Evolutionary conservation across 2,329 filamentous ascomycete genomes (phyloP).

Genomic region (Venturia asperata): DNA sequence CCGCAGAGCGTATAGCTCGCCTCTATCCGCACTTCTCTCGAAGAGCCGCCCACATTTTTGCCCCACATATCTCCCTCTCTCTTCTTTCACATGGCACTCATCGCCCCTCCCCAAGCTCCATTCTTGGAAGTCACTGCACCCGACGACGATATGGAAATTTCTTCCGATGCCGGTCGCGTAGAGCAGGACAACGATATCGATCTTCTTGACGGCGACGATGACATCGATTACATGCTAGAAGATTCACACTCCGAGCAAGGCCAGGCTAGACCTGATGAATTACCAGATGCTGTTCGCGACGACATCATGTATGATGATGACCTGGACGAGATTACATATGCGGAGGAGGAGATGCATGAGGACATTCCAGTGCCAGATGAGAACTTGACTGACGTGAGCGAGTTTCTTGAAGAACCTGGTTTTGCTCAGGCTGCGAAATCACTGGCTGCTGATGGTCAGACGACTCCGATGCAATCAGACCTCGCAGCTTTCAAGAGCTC

Average conservation of each 20-base stretch:
- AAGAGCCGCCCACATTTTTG: background rate
- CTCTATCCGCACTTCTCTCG: background rate
- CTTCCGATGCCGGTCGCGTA: slow-evolving; percentile 39
- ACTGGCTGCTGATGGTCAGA: background rate
- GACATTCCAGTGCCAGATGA: slow-evolving; percentile 8
- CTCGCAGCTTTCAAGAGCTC: background rate
- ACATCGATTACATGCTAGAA: slow-evolving; percentile 52
- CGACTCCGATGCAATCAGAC: background rate
- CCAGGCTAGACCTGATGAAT: slow-evolving; percentile 12
- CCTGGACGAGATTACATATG: slow-evolving; percentile 23
- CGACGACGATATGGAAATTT: slow-evolving; percentile 51
- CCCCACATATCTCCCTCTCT: slow-evolving; percentile 20
- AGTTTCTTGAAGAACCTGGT: background rate
- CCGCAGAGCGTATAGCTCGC: background rate
- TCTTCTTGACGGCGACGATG: slow-evolving; percentile 31
- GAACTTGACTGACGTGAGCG: slow-evolving; percentile 7
- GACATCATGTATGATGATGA: slow-evolving; percentile 32
- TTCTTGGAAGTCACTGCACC: slow-evolving; percentile 31
- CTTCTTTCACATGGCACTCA: background rate
- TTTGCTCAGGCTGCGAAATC: background rate
- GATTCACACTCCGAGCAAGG: slow-evolving; percentile 37
- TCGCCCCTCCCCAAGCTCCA: slow-evolving; percentile 1
- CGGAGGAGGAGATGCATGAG: slow-evolving; percentile 20
- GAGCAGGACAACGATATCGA: slow-evolving; percentile 54
- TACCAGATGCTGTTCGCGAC: slow-evolving; percentile 26